Base-by-base conservation (phyloP, 2,329 filamentous ascomycete species). In the Pleurostoma richardsiae region DNA sequence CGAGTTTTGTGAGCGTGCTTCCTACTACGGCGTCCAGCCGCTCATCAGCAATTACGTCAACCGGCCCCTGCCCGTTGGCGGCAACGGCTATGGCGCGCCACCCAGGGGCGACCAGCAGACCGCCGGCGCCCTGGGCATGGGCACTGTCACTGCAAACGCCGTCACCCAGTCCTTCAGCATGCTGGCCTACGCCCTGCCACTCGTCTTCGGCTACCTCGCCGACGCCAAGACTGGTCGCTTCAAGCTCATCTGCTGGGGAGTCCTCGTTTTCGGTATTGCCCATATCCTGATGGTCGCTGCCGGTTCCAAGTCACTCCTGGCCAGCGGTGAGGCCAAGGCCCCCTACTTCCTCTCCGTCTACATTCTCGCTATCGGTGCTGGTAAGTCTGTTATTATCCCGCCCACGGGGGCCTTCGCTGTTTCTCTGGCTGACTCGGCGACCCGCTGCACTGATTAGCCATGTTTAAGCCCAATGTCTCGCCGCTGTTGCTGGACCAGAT, bases 211-310 rank as follows among this genome's bases (percentile, higher is more conserved):
- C 10, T 80, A 72, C 55, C 56, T 80, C 29, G 82, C 84, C 6
- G 85, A 88, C 62, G 76, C 81, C 49, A 81, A 82, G 56, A 72
- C 80, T 47, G 85, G 85, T 39, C 80, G 83, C 44, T 88, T 82
- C 66, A 74, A 77, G 52, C 85, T 85, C 2, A 87, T 88, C 54
- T 68, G 81, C 49, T 52, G 49, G 30, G 72, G 72, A 4, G 76
- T 76, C 8, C 60, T 76, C 0, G 70, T 84, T 30, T 81, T 83
- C 29, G 76, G 81, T 52, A 52, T 82, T 11, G 85, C 84, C 3
- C 80, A 86, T 49, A 60, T 79, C n/a, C 77, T 88, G 43, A 70
- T 88, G 46, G 75, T 85, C 49, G 67, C 80, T 10, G 83, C 82
- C 1, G 79, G 83, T 10, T 69, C 85, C 7, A 84, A 84, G 0